Evolutionary conservation across 2,329 filamentous ascomycete species (phyloP), one percentile per base, ranked within the genome.

Genomic region (Aotearoamyces nothofagi): DNA sequence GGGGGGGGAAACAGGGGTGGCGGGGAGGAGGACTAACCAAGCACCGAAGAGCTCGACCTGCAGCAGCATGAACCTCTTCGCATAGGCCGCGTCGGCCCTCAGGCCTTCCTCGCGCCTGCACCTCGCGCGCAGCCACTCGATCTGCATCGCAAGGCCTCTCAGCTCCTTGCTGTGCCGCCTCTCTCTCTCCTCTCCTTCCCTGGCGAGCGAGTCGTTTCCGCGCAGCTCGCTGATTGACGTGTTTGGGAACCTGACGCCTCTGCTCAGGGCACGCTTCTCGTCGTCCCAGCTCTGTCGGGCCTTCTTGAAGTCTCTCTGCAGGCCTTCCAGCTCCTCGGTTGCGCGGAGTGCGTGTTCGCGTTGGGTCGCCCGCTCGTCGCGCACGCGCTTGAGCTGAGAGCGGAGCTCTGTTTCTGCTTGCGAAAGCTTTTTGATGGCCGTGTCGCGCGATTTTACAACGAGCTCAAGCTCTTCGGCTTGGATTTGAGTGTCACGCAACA

Each of bases 101-200:
- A 96, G 76, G 28, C 68, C 70, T 41, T 81, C 72, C 54, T 94
- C 87, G 17, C 90, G 69, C 48, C 71, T 66, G 57, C 79, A 80
- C 29, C 78, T 72, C 2, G 82, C 81, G 44, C 84, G 73, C 51
- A 96, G 71, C 73, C 81, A 96, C 45, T 84, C 70, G 50, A 96
- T 87, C 55, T 96, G 86, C 56, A 90, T 79, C 30, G 72, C 69
- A 47, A 96, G 64, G 11, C 87, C 87, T 40, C 75, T 71, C 30
- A 94, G 59, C 55, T 92, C 81, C 51, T 74, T 75, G 43, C 64
- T 60, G 50, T 90, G 81, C 24, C 68, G 61, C 40, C 69, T 70
- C 44, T 83, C 73, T 29, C 35, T 44, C 32, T 46, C 47, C 19
- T 50, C 48, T 14, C 46, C 39, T 24, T 50, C 41, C 31, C 49